phyloP scores from a whole-genome alignment of 306 rosid genomes.

The Rubus parviflorus region DNA sequence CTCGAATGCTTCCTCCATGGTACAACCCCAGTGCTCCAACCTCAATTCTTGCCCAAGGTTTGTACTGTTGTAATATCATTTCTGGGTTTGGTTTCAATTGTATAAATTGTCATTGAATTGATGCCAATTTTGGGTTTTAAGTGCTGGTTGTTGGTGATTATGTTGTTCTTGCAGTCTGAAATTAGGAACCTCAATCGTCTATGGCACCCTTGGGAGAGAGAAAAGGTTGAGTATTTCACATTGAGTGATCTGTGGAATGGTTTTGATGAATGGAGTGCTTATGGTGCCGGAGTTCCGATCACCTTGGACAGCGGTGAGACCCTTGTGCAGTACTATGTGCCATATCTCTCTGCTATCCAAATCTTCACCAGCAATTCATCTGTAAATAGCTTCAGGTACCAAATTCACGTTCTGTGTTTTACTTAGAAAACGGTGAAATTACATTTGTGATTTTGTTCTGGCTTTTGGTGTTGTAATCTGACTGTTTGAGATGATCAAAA shows the following conservation, averaged over 20 bases:
- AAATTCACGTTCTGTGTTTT: background rate
- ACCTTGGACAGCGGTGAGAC: conserved; percentile 62
- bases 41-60: conserved; percentile 81
- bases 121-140: conserved; percentile 1
- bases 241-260: conserved; percentile 83
- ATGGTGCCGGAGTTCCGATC: conserved; percentile 90
- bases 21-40: conserved; percentile 73
- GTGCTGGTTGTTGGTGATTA: background rate
- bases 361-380: conserved; percentile 71
- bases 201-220: conserved; percentile 96
- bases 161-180: conserved; percentile 49
- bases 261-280: conserved; percentile 91
- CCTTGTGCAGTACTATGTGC: conserved; percentile 89
- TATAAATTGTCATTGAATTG: background rate
- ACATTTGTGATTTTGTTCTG: background rate
- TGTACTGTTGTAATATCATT: background rate
- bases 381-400: conserved; percentile 56
- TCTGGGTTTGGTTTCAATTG: background rate
- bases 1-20: conserved; percentile 73
- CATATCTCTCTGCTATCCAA: conserved; percentile 96
- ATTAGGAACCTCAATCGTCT: conserved; percentile 73
- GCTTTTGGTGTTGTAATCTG: background rate
- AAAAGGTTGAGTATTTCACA: conserved; percentile 73
- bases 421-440: background rate
- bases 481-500: background rate